Conservation (phyloP, 139 green algal genomes). For the Prasinococcaceae sp. region DNA sequence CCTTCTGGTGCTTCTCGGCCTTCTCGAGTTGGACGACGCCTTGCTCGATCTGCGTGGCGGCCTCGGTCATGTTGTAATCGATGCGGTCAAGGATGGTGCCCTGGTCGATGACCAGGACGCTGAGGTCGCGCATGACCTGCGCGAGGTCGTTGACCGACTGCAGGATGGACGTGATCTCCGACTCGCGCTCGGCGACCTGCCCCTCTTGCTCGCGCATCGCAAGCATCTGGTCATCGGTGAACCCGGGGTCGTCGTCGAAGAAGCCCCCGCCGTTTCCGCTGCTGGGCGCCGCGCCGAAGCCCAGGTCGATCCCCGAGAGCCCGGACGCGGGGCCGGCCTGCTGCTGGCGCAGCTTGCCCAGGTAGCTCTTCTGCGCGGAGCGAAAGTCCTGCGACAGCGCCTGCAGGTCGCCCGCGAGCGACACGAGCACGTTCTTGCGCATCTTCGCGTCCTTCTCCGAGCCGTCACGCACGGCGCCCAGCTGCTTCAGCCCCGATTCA, state of each 20-base stretch:
- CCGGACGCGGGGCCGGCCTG: slow-evolving; percentile 9
- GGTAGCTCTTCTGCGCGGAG: slow-evolving; percentile 26
- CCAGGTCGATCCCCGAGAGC: background rate
- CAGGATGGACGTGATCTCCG: slow-evolving; percentile 69
- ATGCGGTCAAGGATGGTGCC: slow-evolving; percentile 91
- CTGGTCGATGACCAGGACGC: slow-evolving; percentile 91
- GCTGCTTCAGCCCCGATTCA: slow-evolving; percentile 15
- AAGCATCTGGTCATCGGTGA: slow-evolving; percentile 50
- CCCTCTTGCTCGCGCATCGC: slow-evolving; percentile 26
- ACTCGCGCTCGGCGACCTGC: slow-evolving; percentile 59
- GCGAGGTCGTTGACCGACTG: slow-evolving; percentile 62
- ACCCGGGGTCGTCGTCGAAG: slow-evolving; percentile 55
- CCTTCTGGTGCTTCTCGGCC: slow-evolving; percentile 80
- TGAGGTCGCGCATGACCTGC: slow-evolving; percentile 93
- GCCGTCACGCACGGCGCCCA: background rate
- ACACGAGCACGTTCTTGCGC: slow-evolving; percentile 24
- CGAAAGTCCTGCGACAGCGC: slow-evolving; percentile 29
- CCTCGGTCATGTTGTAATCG: slow-evolving; percentile 80
- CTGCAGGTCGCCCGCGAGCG: slow-evolving; percentile 28
- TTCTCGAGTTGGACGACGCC: slow-evolving; percentile 71
- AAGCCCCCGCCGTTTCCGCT: slow-evolving; percentile 3
- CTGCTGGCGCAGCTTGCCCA: slow-evolving; percentile 16
- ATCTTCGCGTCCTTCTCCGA: slow-evolving; percentile 16
- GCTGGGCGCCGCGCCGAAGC: background rate
- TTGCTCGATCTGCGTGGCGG: slow-evolving; percentile 51